A percentile compares a stretch with the other conserved stretches of the same genome.
Conservation (phyloP, 2,329 filamentous ascomycete species). For the Beauveria australis region DNA sequence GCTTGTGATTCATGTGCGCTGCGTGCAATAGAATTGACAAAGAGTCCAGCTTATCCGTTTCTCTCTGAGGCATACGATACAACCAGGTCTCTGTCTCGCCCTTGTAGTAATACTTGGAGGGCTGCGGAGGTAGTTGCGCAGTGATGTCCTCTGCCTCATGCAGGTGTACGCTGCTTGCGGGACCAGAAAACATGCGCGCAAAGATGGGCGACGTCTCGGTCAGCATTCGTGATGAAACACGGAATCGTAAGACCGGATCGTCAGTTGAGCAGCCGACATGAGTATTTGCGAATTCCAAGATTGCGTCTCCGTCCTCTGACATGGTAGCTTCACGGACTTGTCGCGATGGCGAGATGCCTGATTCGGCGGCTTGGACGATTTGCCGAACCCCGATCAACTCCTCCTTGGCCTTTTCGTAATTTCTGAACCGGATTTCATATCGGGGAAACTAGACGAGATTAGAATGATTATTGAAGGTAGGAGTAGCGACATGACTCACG, state of each 20-base stretch:
- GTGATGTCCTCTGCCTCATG: conserved; percentile 31
- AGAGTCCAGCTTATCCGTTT: conserved; percentile 32
- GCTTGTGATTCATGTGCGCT: conserved; percentile 40
- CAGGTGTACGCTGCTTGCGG: conserved; percentile 21
- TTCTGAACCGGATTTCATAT: conserved; percentile 40
- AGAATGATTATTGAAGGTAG: neutral
- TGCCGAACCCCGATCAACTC: conserved; percentile 32
- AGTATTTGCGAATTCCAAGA: conserved; percentile 44
- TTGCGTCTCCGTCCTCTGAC: conserved; percentile 36
- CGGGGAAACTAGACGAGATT: conserved; percentile 26
- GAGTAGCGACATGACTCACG: conserved; percentile 19
- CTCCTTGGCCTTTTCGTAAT: conserved; percentile 36
- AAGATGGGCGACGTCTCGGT: conserved; percentile 46
- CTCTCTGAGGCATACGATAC: conserved; percentile 45
- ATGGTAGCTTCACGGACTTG: conserved; percentile 35
- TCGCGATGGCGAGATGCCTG: conserved; percentile 31
- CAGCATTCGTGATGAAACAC: conserved; percentile 42
- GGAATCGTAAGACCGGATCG: conserved; percentile 38
- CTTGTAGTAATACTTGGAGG: conserved; percentile 29
- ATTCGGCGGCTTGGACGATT: conserved; percentile 33
- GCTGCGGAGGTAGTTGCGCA: conserved; percentile 26
- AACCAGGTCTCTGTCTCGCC: conserved; percentile 37
- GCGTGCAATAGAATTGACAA: conserved; percentile 42
- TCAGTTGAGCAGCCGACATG: conserved; percentile 21
- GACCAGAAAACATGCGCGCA: conserved; percentile 35